A percentile compares a stretch with the other conserved stretches of the same genome.
These are phyloP conservation scores for Citrus hindsii DNA, from an alignment of 345 rosid species.

Conservation along the genomic window DNA sequence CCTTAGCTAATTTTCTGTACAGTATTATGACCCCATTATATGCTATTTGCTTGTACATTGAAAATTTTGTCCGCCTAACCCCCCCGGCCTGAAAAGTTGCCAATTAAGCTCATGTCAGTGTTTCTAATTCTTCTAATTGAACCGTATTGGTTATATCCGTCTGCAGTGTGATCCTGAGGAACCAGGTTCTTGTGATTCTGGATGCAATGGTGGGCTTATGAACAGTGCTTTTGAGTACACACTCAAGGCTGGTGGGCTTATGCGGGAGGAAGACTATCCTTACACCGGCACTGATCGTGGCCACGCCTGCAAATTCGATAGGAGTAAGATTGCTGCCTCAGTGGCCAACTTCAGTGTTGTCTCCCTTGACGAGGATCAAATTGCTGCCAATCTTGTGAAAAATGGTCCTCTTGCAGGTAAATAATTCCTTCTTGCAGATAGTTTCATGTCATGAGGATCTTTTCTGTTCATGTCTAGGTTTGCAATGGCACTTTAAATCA, in stretches of 20 bases:
- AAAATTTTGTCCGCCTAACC: not conserved
- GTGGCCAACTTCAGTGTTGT: conserved; percentile 90
- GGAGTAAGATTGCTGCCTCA: conserved; percentile 69
- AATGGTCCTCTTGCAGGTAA: conserved; percentile 91
- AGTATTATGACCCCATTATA: too few species aligned
- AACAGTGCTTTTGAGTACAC: conserved; percentile 85
- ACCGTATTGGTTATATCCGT: not conserved
- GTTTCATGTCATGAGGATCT: not conserved
- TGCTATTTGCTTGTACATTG: not conserved
- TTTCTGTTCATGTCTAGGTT: not conserved
- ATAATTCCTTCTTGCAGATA: not conserved
- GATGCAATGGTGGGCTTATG: conserved; percentile 93
- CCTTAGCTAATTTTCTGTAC: not conserved
- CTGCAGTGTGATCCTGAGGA: conserved; percentile 92
- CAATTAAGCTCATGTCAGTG: too few species aligned
- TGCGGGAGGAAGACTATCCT: conserved; percentile 89
- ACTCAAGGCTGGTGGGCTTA: conserved; percentile 85
- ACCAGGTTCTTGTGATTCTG: conserved; percentile 72
- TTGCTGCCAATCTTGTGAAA: conserved; percentile 89
- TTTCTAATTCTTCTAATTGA: not conserved
- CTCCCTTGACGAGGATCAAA: conserved; percentile 83
- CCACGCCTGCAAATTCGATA: conserved; percentile 66
- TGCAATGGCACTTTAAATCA: not conserved
- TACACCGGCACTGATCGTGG: conserved; percentile 69
- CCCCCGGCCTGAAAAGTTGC: too few species aligned